A percentile compares a stretch with the other conserved stretches of the same genome.
Evolutionary conservation across 2,329 filamentous ascomycete genomes (phyloP).

Genomic region (Hypoxylon sp.): DNA sequence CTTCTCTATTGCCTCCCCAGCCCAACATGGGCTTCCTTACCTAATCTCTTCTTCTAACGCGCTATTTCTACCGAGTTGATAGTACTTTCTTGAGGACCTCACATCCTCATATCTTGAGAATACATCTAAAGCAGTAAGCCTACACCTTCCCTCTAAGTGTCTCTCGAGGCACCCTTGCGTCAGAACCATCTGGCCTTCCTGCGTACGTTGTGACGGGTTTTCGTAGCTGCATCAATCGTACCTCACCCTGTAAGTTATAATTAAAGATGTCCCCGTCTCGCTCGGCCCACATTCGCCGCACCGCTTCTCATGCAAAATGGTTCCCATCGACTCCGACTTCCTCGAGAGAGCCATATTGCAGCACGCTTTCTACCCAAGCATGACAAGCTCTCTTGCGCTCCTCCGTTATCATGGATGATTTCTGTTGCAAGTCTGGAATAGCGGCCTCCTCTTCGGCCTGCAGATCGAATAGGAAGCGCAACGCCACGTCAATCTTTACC

Average conservation of each 20-base stretch:
- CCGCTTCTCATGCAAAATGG: conserved; percentile 25
- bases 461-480: conserved; percentile 19
- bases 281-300: conserved; percentile 27
- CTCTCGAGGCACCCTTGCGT: no score
- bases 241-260: conserved; percentile 3
- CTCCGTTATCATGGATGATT: conserved; percentile 13
- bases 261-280: conserved; percentile 20
- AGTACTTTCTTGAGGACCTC: no score
- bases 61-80: no score
- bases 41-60: no score
- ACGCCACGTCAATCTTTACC: conserved; percentile 18
- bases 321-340: conserved; percentile 26
- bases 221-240: conserved; percentile 8
- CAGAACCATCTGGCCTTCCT: no score
- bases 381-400: conserved; percentile 20
- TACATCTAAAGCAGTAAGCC: no score
- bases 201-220: no score
- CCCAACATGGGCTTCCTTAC: no score
- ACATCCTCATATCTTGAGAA: no score
- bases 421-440: conserved; percentile 11
- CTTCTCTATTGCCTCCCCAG: no score
- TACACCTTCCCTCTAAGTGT: no score
- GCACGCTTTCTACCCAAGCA: conserved; percentile 23
- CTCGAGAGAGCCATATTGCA: conserved; percentile 23
- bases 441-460: conserved; percentile 20